Evolutionary conservation across 2,329 filamentous ascomycete genomes (phyloP), one percentile per base, ranked within the genome.

Genomic region (Diaporthe vexans): DNA sequence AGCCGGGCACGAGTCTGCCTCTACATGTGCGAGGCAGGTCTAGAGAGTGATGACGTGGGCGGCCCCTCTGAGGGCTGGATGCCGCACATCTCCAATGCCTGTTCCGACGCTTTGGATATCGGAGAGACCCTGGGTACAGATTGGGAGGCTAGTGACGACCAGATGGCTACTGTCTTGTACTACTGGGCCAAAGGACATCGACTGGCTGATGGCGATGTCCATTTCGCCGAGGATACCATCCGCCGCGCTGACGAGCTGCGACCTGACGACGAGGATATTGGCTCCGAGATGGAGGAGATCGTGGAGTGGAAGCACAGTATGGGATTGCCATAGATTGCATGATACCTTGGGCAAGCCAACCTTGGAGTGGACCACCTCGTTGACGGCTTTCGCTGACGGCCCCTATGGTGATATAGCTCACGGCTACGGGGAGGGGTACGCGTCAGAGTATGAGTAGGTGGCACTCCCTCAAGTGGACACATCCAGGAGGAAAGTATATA

Each of bases 101-200:
- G 29, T 4, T 2, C 0, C 9, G 19, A 13, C 29, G 57, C n/a
- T 5, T 8, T 24, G 7, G 0, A 17, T 2, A 4, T 40, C 3
- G 57, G 21, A 40, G 8, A 21, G 1, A 2, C 17, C 1, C 57
- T 59, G 11, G 57, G 57, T 1, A 59, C 57, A 19, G 35, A 5
- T 19, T 59, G 57, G 57, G 11, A 7, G 4, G 11, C 57, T 0
- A 43, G 35, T 2, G 1, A 43, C 35, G 57, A 59, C 3, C 57
- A 40, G 35, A 3, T 10, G 13, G 57, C 57, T 35, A 59, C 21
- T 5, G 3, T 40, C 57, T 26, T 9, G 13, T 59, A 19, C 35
- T 7, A 35, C 11, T 13, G n/a, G 57, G 57, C 57, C n/a, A 35
- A 40, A 35, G 57, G 5, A 59, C n/a, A 24, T 15, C 35, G 57